Conservation (phyloP, 2,329 filamentous ascomycete genomes). For the Proliferodiscus dingleyae region DNA sequence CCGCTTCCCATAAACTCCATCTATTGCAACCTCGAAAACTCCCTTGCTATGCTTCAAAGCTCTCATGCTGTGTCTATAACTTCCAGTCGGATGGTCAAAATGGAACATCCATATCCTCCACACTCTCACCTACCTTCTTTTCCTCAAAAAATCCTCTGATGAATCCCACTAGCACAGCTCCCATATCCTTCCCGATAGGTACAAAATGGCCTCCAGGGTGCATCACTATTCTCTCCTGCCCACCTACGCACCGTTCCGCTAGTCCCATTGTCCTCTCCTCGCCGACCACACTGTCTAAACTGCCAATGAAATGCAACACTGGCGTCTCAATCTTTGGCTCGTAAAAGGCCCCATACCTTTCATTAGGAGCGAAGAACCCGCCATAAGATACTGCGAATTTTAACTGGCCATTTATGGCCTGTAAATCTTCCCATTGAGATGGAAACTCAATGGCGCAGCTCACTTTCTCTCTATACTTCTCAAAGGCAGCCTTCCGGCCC, state of each 20-base stretch:
- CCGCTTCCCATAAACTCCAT: constrained; percentile 10
- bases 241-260: constrained; percentile 56
- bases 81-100: constrained; percentile 41
- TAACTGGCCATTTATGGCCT: constrained; percentile 40
- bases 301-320: constrained; percentile 75
- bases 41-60: constrained; percentile 16
- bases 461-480: constrained; percentile 29
- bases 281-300: constrained; percentile 82
- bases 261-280: constrained; percentile 66
- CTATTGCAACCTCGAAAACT: constrained; percentile 20
- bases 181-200: constrained; percentile 76
- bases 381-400: constrained; percentile 74
- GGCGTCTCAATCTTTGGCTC: constrained; percentile 72
- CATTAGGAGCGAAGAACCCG: constrained; percentile 64
- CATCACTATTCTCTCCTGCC: constrained; percentile 52
- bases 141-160: constrained; percentile 46
- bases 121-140: constrained; percentile 54
- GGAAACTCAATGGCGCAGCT: constrained; percentile 54
- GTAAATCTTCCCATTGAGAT: constrained; percentile 30
- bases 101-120: constrained; percentile 65
- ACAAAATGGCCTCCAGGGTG: constrained; percentile 84
- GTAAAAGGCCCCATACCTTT: constrained; percentile 64
- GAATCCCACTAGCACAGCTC: constrained; percentile 69
- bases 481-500: constrained; percentile 43
- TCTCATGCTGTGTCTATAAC: not conserved